Evolutionary conservation across 805 yeast species (phyloP).

Genomic region (Jamesozyma gamospora): DNA sequence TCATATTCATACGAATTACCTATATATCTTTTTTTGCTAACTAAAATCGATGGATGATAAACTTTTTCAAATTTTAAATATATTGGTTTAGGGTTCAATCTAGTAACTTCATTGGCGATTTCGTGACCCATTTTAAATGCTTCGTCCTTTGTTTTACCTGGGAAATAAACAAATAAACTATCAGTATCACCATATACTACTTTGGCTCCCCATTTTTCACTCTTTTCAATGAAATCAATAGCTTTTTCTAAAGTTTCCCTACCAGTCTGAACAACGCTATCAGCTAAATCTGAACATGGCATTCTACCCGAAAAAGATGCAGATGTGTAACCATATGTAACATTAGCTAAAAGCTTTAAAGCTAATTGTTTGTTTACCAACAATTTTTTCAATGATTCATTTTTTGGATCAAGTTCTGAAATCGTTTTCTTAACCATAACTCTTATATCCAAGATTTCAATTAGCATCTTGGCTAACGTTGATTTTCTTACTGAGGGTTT

Average conservation of each 20-base stretch:
- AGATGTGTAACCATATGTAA: constrained; percentile 90
- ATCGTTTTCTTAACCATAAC: constrained; percentile 70
- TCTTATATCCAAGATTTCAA: constrained; percentile 72
- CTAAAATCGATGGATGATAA: constrained; percentile 72
- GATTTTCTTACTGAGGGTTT: constrained; percentile 60
- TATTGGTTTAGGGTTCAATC: constrained; percentile 67
- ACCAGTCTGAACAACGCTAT: constrained; percentile 85
- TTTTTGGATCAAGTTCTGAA: constrained; percentile 36
- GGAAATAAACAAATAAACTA: constrained; percentile 80
- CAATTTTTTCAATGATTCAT: constrained; percentile 41
- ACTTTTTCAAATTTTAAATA: constrained; percentile 85
- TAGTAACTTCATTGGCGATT: constrained; percentile 56
- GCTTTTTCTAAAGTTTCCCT: constrained; percentile 73
- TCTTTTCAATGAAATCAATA: constrained; percentile 52
- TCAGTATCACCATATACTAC: constrained; percentile 98
- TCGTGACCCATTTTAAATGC: constrained; percentile 70
- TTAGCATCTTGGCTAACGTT: constrained; percentile 69
- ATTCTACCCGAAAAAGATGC: constrained; percentile 93
- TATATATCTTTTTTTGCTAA: constrained; percentile 85
- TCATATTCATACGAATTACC: constrained; percentile 67
- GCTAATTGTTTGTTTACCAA: constrained; percentile 78
- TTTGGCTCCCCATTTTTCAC: constrained; percentile 66
- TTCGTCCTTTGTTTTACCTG: constrained; percentile 65
- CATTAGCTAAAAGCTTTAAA: constrained; percentile 82
- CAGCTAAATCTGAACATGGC: constrained; percentile 95